These are phyloP conservation scores for Neurospora sp. DNA, from an alignment of 495 filamentous ascomycete species.

Conservation along the genomic window DNA sequence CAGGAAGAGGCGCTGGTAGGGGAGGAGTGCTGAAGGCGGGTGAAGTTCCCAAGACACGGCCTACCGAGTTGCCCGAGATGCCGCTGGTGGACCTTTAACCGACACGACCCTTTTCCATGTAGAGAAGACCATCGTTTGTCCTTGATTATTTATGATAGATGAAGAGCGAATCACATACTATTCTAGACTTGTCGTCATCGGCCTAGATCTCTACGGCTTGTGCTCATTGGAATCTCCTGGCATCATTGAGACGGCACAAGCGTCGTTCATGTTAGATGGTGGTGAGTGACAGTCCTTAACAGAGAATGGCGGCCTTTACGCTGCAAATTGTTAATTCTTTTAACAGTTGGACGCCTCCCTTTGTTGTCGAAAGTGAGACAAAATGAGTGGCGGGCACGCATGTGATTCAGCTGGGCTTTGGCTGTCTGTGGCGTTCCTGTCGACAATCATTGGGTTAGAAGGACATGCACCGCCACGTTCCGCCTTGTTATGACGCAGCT, in stretches of 20 bases:
- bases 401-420: not conserved
- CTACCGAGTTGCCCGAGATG: not conserved
- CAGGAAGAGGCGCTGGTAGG: not conserved
- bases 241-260: not conserved
- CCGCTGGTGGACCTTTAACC: not conserved
- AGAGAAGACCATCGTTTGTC: not conserved
- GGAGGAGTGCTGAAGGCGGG: not conserved
- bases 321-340: not conserved
- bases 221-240: not conserved
- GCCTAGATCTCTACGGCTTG: not conserved
- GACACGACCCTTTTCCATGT: not conserved
- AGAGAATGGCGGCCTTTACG: not conserved
- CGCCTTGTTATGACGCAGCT: conserved; percentile 25
- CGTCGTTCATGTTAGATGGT: not conserved
- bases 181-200: not conserved
- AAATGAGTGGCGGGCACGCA: not conserved
- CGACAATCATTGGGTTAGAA: not conserved
- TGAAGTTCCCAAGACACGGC: conserved; percentile 4
- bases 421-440: not conserved
- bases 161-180: not conserved
- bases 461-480: conserved; percentile 11
- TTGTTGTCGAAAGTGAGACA: not conserved
- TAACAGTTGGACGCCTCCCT: not conserved
- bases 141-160: not conserved
- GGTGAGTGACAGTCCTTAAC: not conserved